Conservation (phyloP, 169 alveolate genomes). For the Cytauxzoon felis region DNA sequence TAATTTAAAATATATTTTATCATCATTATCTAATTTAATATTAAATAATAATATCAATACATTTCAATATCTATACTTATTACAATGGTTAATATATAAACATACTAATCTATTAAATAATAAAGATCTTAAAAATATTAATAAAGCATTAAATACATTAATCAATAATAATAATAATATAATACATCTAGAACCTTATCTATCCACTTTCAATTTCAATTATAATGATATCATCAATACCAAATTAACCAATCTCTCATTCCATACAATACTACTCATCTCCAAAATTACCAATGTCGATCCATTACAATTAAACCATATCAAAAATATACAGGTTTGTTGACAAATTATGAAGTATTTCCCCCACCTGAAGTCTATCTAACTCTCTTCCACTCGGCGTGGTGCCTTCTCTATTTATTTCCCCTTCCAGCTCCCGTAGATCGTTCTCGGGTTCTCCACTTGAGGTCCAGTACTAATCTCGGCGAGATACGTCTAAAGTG, state of each 20-base stretch:
- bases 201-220: neutral
- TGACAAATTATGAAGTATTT: too few relatives aligned
- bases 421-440: too few relatives aligned
- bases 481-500: too few relatives aligned
- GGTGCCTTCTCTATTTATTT: too few relatives aligned
- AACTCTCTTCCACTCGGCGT: too few relatives aligned
- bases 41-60: neutral
- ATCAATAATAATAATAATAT: neutral
- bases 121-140: neutral
- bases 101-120: neutral
- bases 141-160: neutral
- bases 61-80: neutral
- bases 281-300: too few relatives aligned
- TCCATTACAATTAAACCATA: too few relatives aligned
- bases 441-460: too few relatives aligned
- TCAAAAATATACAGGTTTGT: too few relatives aligned
- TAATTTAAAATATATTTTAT: neutral
- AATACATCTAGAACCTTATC: neutral
- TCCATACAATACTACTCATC: too few relatives aligned
- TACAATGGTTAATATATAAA: neutral
- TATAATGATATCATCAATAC: neutral
- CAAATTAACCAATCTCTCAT: neutral
- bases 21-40: neutral
- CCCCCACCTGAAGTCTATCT: too few relatives aligned
- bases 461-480: too few relatives aligned